Conservation (phyloP, 164 flowering plant species). For the Liriodendron chinense region DNA sequence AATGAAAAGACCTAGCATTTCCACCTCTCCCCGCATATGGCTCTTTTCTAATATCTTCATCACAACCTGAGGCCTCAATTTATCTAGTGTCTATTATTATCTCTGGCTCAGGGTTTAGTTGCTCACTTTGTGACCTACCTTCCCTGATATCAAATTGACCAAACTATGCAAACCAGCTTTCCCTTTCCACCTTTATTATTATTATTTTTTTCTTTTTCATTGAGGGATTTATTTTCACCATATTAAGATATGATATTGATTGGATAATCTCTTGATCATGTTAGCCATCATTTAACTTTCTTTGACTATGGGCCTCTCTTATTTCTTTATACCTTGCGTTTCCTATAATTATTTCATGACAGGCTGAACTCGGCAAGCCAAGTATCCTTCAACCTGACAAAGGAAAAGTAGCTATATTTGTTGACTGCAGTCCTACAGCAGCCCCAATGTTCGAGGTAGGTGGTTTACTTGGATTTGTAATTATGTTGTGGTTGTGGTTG, state of each 20-base stretch:
- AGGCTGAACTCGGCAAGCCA: constrained; percentile 98
- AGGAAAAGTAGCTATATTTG: constrained; percentile 72
- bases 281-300: background rate
- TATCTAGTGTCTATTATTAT: too few species aligned
- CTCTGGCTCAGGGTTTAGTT: too few species aligned
- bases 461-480: background rate
- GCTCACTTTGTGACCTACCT: too few species aligned
- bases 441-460: constrained; percentile 85
- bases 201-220: background rate
- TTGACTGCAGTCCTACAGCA: constrained; percentile 92
- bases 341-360: constrained; percentile 14
- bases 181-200: background rate
- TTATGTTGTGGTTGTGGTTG: background rate
- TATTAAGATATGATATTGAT: background rate
- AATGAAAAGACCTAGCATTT: too few species aligned
- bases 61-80: too few species aligned
- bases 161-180: background rate
- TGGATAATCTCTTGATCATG: background rate
- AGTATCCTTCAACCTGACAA: constrained; percentile 58
- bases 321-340: background rate
- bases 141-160: too few species aligned
- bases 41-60: too few species aligned
- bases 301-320: background rate
- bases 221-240: background rate
- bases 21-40: too few species aligned